Evolutionary conservation across 768 basidiomycete genomes (phyloP).

Genomic region (Boletellus ananas): DNA sequence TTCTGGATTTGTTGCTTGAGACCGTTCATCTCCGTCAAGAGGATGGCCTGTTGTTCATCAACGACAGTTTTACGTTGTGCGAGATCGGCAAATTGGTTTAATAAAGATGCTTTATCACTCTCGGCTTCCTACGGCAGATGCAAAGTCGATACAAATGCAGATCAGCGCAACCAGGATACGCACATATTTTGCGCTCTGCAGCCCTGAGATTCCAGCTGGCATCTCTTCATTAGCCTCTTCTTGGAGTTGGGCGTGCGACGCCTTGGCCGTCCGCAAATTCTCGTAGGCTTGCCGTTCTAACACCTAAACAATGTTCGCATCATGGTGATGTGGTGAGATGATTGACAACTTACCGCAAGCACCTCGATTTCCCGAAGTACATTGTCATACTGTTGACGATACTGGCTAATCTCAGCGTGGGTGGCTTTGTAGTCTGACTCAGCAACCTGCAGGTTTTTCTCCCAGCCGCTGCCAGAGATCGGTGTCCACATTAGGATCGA

Average conservation of each 20-base stretch:
- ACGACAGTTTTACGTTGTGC: constrained; percentile 42
- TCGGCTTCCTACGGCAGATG: constrained; percentile 46
- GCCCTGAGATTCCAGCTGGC: constrained; percentile 56
- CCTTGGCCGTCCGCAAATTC: constrained; percentile 33
- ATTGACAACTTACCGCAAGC: constrained; percentile 32
- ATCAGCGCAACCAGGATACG: constrained; percentile 12
- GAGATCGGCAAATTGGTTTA: constrained; percentile 49
- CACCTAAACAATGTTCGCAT: constrained; percentile 8
- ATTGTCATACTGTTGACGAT: constrained; percentile 29
- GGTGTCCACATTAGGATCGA: background rate
- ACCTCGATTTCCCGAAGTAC: constrained; percentile 29
- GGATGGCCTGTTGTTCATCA: constrained; percentile 41
- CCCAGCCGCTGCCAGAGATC: constrained; percentile 41
- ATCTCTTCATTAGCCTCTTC: constrained; percentile 66
- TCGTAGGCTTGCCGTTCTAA: constrained; percentile 23
- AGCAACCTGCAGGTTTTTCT: constrained; percentile 35
- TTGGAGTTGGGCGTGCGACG: constrained; percentile 40
- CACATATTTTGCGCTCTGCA: constrained; percentile 55
- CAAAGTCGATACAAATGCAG: constrained; percentile 1
- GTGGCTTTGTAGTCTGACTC: constrained; percentile 37
- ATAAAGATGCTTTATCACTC: constrained; percentile 44
- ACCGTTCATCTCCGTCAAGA: constrained; percentile 42
- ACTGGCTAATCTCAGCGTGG: constrained; percentile 23
- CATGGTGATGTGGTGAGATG: background rate
- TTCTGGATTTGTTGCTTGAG: constrained; percentile 48